Evolutionary conservation across 495 filamentous ascomycete genomes (phyloP), one percentile per base, ranked within the genome.

Genomic region (Daldinia vernicosa): DNA sequence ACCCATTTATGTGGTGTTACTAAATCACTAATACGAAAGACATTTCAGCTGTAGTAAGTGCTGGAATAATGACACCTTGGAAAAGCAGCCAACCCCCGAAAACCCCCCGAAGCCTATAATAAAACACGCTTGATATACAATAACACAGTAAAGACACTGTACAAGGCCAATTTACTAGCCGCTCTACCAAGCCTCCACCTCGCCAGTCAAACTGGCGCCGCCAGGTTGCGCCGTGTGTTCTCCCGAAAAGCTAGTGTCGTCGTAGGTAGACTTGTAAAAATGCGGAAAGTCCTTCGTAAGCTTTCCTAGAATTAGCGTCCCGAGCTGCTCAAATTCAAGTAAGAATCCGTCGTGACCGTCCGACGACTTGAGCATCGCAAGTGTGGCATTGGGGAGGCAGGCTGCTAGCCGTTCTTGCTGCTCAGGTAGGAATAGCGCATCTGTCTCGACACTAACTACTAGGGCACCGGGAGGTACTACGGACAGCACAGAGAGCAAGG

Each of bases 301-400:
- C 53, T 80, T 76, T 6, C 40, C 62, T n/a, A 40, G 28, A 15
- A 80, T 74, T 9, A 78, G 52, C 6, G 54, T 39, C 14, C 72
- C 69, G 11, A 80, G 64, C 50, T 76, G 74, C 32, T 76, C 74
- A 35, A 79, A 77, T 56, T 81, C 79, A 2, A 81, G 66, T 24
- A 81, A 57, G 67, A 80, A 81, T 1, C 77, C 79, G 68, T 81
- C 79, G 51, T 81, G 79, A 1, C 79, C 79, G 35, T 81, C 77
- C 12, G 67, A 63, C 0, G 74, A 77, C 27, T 68, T 56, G 1
- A 81, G 50, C 43, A 75, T 60, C 3, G 70, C 70, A 1, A 80
- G 68, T n/a, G 66, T 69, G 19, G 79, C 78, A 27, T 75, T 66
- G 0, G 79, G 77, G 0, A 80, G 63, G 19, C 66, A 71, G 0